Evolutionary conservation across 169 alveolate genomes (phyloP).

Genomic region (Plasmodium gonderi): DNA sequence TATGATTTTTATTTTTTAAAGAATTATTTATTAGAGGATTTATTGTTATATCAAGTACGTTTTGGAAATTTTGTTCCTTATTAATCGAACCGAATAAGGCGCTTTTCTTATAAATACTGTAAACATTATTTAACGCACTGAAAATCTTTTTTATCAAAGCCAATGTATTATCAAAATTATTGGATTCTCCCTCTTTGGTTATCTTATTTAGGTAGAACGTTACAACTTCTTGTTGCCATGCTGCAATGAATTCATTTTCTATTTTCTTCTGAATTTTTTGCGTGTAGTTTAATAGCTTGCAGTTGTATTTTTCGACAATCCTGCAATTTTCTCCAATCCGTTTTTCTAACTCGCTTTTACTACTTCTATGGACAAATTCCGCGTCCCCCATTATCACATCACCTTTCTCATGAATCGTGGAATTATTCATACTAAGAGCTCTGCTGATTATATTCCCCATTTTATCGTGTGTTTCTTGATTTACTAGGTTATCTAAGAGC

Average conservation of each 20-base stretch:
- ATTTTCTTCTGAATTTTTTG: slow-evolving; percentile 45
- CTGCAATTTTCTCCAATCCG: neutral
- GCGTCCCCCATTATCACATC: neutral
- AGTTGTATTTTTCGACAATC: slow-evolving; percentile 34
- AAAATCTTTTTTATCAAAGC: slow-evolving; percentile 49
- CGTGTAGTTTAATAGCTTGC: slow-evolving; percentile 41
- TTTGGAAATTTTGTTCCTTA: slow-evolving; percentile 64
- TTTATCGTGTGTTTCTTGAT: neutral
- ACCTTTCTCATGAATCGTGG: neutral
- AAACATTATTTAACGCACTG: slow-evolving; percentile 38
- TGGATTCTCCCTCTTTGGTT: slow-evolving; percentile 21
- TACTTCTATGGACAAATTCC: neutral
- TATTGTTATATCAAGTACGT: slow-evolving; percentile 66
- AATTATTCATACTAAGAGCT: neutral
- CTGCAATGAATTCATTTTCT: slow-evolving; percentile 55
- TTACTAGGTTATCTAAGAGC: neutral
- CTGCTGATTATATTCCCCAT: neutral
- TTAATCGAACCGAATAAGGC: neutral
- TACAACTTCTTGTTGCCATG: slow-evolving; percentile 73
- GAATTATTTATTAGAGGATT: slow-evolving; percentile 72
- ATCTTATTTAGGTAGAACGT: slow-evolving; percentile 42
- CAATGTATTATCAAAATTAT: slow-evolving; percentile 27
- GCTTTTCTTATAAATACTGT: slow-evolving; percentile 35
- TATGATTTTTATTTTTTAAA: slow-evolving; percentile 37
- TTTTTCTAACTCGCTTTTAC: neutral